Evolutionary conservation across 129 eudicot species (phyloP), one percentile per base, ranked within the genome.

Genomic region (Ambrosia artemisiifolia): DNA sequence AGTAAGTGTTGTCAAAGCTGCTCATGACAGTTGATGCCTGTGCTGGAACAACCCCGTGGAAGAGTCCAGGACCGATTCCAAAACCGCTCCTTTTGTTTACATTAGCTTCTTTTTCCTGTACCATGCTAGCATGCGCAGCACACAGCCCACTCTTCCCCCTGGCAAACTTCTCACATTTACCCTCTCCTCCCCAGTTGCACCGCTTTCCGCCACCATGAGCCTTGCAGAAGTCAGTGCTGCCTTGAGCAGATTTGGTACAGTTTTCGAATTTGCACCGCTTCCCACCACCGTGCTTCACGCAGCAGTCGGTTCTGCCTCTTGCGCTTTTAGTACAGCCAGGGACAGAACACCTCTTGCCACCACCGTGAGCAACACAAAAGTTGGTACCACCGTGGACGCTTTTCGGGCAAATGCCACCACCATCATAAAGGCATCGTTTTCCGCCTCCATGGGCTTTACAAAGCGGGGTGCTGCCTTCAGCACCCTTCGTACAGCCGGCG

Each of bases 391-490:
- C 98, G 7, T 94, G 98, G 4, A 94, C 98, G 16, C 98, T 94
- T 67, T 94, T 94, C 4, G 98, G 96, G 83, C 98, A 94, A 6
- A 94, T 94, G 50, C 98, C 96, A 17, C 98, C 98, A 11, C 98
- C 98, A 20, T 94, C 96, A 28, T 81, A 73, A 13, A 94, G 64
- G 69, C 98, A 94, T 3, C 98, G 85, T 59, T 88, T 94, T 7
- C 98, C 98, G 0, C 98, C 98, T 17, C 98, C 98, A 10, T 94
- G 98, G 7, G 87, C 98, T 76, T 94, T 94, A 81, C 98, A 94
- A 12, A 94, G 80, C 5, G 98, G 98, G 0, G 98, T 94, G 67
- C 98, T 94, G 11, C 98, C 98, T 72, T 94, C 98, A 5, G 98
- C 98, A 3, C 98, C 98, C 66, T 94, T 94, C 0, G 88, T 85